A percentile compares a stretch with the other conserved stretches of the same genome.
phyloP scores from a whole-genome alignment of 768 basidiomycete species.

The Lactarius akahatsu region DNA sequence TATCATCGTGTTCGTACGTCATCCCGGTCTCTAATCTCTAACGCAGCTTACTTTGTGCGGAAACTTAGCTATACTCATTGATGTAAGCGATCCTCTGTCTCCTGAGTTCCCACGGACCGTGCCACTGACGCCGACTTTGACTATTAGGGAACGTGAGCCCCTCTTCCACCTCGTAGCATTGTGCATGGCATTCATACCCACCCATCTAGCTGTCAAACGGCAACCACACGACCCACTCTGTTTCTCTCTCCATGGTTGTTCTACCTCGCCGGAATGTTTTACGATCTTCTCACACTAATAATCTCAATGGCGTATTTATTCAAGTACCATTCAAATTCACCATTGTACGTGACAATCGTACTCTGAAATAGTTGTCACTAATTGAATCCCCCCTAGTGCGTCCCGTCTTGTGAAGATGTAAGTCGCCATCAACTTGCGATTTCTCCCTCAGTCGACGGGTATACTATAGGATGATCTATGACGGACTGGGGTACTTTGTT shows the following conservation, averaged over 20 bases:
- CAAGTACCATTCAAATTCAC: constrained; percentile 42
- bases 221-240: constrained; percentile 27
- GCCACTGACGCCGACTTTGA: neutral
- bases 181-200: neutral
- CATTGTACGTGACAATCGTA: constrained; percentile 31
- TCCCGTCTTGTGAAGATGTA: constrained; percentile 32
- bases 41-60: constrained; percentile 18
- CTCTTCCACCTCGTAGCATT: neutral
- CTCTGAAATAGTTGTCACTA: neutral
- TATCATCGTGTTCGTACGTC: constrained; percentile 49
- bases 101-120: neutral
- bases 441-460: neutral
- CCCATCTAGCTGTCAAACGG: constrained; percentile 49
- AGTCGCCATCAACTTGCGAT: constrained; percentile 9
- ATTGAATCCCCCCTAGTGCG: constrained; percentile 25
- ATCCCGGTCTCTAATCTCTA: constrained; percentile 10
- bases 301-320: constrained; percentile 55
- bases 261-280: constrained; percentile 57
- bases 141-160: constrained; percentile 39
- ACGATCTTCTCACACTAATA: constrained; percentile 51
- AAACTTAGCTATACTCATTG: constrained; percentile 12
- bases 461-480: constrained; percentile 57
- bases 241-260: constrained; percentile 51
- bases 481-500: constrained; percentile 63
- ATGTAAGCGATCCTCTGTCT: neutral